Evolutionary conservation across 139 green algal genomes (phyloP).

Genomic region (Micractinium sp.): DNA sequence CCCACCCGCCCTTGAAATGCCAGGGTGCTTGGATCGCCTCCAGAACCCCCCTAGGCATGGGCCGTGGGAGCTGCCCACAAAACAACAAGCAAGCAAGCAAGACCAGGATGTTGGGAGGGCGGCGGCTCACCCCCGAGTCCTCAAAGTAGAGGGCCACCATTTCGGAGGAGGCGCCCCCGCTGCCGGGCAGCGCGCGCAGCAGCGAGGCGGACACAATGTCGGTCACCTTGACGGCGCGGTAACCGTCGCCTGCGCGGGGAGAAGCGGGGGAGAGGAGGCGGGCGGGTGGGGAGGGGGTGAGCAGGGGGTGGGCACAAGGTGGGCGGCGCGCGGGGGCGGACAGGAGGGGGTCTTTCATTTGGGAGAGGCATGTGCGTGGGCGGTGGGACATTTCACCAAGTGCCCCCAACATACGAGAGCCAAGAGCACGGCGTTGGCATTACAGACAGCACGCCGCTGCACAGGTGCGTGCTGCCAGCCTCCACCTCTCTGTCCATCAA

Average conservation of each 20-base stretch:
- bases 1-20: too few species aligned
- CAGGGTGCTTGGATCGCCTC: too few species aligned
- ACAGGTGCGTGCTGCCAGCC: too few species aligned
- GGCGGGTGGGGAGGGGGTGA: too few species aligned
- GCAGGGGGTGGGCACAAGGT: background rate
- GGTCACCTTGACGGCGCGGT: conserved; percentile 54
- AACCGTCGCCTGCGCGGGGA: background rate
- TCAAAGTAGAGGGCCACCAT: conserved; percentile 80
- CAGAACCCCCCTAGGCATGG: too few species aligned
- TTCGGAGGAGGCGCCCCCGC: conserved; percentile 52
- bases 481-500: background rate
- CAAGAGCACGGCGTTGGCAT: background rate
- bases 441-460: too few species aligned
- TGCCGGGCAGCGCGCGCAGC: conserved; percentile 38
- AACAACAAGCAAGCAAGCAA: background rate
- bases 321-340: background rate
- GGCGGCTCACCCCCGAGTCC: conserved; percentile 55
- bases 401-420: too few species aligned
- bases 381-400: too few species aligned
- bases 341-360: too few species aligned
- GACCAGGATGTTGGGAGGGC: too few species aligned
- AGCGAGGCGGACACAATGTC: conserved; percentile 65
- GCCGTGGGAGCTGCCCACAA: too few species aligned
- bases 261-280: background rate
- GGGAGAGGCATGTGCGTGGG: too few species aligned